Base-by-base conservation (phyloP, 1,284 basidiomycete genomes). In the Austroboletus niveus region DNA sequence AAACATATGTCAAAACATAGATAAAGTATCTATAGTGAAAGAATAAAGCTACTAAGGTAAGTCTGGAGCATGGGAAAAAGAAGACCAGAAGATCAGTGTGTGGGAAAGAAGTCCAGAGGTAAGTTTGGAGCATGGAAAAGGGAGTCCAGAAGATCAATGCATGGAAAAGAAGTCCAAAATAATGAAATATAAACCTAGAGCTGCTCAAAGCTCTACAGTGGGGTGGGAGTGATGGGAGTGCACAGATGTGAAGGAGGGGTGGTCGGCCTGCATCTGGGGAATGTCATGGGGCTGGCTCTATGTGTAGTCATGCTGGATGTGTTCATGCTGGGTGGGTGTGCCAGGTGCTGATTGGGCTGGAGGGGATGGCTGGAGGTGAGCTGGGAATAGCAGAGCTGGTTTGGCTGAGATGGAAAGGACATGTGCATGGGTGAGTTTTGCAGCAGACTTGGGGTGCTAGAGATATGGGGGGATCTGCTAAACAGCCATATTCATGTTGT, bases 221-320 rank as follows among this genome's bases (percentile, higher is more conserved):
- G 46, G 48, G 41, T 67, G 63, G 0, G 60, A 57, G 48, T 68
- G 65, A n/a, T 61, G 65, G 4, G 65, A 67, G 42, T 65, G 66
- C 15, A 49, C 59, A 10, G 64, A 69, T 8, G 64, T 56, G 7
- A 67, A 66, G 9, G 60, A 63, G 4, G 63, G 66, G 3, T 66
- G 58, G 51, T 65, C 66, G 12, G 42, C 41, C 22, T 54, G 55
- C 30, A 60, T 36, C 12, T 48, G 17, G 12, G 52, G 24, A 9
- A 55, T 42, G 51, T 66, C 60, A 17, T 54, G 64, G 40, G 60
- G 49, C 52, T 58, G 60, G 48, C 58, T 64, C 6, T 51, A 54
- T 5, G 60, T 57, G 31, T 62, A 62, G 39, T 68, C 65, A 24
- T 62, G 56, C 20, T 14, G 29, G 30, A 47, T 43, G 46, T 60